Percentiles rank a stretch among this genome's conserved stretches.
Conservation (phyloP, 805 yeast species). For the Candida peoriensis region DNA sequence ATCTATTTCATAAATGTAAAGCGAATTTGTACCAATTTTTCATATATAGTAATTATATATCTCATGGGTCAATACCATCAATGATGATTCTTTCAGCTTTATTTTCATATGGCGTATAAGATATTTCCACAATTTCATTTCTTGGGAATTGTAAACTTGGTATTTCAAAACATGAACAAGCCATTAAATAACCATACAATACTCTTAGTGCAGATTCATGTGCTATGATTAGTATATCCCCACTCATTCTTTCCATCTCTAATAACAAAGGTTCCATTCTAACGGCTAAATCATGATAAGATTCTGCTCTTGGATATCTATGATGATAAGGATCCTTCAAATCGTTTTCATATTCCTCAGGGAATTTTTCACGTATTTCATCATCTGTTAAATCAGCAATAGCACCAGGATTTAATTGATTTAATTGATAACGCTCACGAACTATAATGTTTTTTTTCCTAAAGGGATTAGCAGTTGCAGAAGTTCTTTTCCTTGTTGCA, state of each 20-base stretch:
- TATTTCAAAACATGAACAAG: slow-evolving; percentile 80
- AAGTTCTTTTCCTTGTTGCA: slow-evolving; percentile 80
- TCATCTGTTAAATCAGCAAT: slow-evolving; percentile 64
- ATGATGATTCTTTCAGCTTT: slow-evolving; percentile 49
- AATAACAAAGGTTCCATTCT: slow-evolving; percentile 88
- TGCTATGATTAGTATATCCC: slow-evolving; percentile 84
- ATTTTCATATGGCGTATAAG: slow-evolving; percentile 82
- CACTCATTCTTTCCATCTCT: slow-evolving; percentile 89
- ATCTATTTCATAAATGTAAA: too few relatives aligned
- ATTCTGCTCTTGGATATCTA: slow-evolving; percentile 87
- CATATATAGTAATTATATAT: too few relatives aligned
- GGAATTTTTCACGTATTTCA: slow-evolving; percentile 55
- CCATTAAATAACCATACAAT: slow-evolving; percentile 92
- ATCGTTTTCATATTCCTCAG: slow-evolving; percentile 65
- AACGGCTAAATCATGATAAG: slow-evolving; percentile 93
- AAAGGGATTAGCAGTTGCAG: slow-evolving; percentile 72
- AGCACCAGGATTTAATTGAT: slow-evolving; percentile 86
- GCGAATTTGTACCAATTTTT: too few relatives aligned
- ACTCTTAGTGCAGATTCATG: slow-evolving; percentile 89
- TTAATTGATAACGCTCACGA: slow-evolving; percentile 73
- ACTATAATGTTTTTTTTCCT: slow-evolving; percentile 57
- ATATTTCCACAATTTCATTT: slow-evolving; percentile 79
- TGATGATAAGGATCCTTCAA: slow-evolving; percentile 84
- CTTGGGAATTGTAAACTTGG: slow-evolving; percentile 76
- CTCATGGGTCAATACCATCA: slow-evolving; percentile 13